phyloP scores from a whole-genome alignment of 2,329 filamentous ascomycete species.

The Pestalotiopsis sp. region DNA sequence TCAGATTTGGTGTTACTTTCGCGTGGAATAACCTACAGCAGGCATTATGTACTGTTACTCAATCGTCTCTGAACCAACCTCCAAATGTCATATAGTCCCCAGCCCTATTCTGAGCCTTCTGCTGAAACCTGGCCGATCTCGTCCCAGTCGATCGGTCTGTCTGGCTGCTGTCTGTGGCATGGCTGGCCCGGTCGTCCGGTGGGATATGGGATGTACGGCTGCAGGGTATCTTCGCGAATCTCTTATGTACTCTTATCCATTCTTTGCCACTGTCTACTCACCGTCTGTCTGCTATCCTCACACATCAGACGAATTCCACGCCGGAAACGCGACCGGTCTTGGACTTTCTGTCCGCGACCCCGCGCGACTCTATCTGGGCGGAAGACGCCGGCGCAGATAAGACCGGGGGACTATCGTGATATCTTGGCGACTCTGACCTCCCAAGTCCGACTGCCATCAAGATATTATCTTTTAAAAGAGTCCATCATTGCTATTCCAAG shows the following conservation, averaged over 20 bases:
- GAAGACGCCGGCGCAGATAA: neutral
- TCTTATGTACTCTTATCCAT: neutral
- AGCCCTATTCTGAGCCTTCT: neutral
- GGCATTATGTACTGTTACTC: neutral
- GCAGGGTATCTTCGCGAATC: neutral
- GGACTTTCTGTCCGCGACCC: neutral
- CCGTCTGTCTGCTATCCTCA: neutral
- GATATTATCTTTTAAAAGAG: too few relatives aligned
- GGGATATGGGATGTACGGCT: neutral
- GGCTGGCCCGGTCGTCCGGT: neutral
- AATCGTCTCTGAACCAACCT: neutral
- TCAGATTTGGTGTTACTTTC: too few relatives aligned
- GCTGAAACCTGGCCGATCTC: neutral
- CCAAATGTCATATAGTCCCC: neutral
- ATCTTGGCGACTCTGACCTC: too few relatives aligned
- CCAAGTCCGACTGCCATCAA: too few relatives aligned
- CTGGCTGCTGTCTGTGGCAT: neutral
- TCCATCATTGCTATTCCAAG: too few relatives aligned
- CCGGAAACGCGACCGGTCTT: neutral
- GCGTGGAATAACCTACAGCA: neutral
- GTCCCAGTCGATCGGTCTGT: neutral
- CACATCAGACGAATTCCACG: neutral
- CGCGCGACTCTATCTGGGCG: neutral
- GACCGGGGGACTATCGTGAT: neutral
- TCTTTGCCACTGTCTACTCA: neutral